These are phyloP conservation scores for Phytophthora pisi DNA, from an alignment of 352 stramenopile species.

Conservation along the genomic window DNA sequence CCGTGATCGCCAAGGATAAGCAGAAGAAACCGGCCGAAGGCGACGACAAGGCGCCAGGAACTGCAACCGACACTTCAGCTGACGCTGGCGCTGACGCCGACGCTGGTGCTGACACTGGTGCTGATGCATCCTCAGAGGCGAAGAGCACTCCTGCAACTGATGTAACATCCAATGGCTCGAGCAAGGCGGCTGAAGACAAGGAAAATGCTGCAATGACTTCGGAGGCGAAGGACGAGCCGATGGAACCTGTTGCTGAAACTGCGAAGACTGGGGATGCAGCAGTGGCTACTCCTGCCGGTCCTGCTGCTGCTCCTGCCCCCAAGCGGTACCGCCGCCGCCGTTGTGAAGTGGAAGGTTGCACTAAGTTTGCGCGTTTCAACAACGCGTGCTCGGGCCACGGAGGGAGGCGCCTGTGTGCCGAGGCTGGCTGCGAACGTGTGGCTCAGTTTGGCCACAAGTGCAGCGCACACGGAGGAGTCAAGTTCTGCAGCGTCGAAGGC, in stretches of 20 bases:
- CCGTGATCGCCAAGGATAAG: slow-evolving; percentile 75
- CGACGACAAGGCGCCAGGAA: slow-evolving; percentile 6
- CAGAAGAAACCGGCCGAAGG: slow-evolving; percentile 25
- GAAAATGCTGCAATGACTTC: background rate
- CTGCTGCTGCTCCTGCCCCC: slow-evolving; percentile 1
- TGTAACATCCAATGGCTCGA: slow-evolving; percentile 5
- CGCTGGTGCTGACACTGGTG: background rate
- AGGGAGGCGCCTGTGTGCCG: slow-evolving; percentile 72
- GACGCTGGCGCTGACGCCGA: background rate
- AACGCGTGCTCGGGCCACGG: slow-evolving; percentile 77
- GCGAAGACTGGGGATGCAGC: slow-evolving; percentile 2
- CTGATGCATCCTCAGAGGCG: background rate
- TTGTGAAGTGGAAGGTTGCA: slow-evolving; percentile 68
- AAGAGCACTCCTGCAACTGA: slow-evolving; percentile 2
- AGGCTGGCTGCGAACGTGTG: slow-evolving; percentile 68
- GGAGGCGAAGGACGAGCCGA: slow-evolving; percentile 11
- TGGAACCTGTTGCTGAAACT: background rate
- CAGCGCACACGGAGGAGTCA: slow-evolving; percentile 77
- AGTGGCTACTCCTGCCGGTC: background rate
- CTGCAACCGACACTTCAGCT: slow-evolving; percentile 7
- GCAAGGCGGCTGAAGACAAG: slow-evolving; percentile 9
- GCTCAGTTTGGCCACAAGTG: slow-evolving; percentile 86
- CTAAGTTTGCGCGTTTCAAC: slow-evolving; percentile 84
- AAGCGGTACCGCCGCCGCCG: slow-evolving; percentile 72
- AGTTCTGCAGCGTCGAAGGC: slow-evolving; percentile 72